A percentile compares a stretch with the other conserved stretches of the same genome.
Evolutionary conservation across 495 filamentous ascomycete genomes (phyloP).

Genomic region (Tuber magnatum): DNA sequence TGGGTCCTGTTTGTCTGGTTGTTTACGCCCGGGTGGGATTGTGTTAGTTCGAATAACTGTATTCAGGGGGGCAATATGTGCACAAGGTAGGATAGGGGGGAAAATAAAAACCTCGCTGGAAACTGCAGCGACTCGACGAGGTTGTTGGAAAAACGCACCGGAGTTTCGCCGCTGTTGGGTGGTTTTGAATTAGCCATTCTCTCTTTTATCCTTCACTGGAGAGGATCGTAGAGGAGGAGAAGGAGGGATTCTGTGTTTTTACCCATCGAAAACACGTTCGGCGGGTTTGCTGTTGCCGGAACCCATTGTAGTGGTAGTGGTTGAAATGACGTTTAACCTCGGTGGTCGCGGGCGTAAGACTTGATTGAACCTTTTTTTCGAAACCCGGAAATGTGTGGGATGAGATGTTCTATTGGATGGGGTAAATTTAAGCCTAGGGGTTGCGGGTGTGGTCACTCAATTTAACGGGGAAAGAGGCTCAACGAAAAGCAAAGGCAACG

Average conservation of each 20-base stretch:
- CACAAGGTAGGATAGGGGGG: slow-evolving; percentile 8
- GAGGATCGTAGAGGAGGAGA: background rate
- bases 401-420: background rate
- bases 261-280: slow-evolving; percentile 32
- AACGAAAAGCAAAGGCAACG: background rate
- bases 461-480: background rate
- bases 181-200: background rate
- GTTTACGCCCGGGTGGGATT: background rate
- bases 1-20: slow-evolving; percentile 77
- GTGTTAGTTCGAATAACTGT: slow-evolving; percentile 2
- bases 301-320: slow-evolving; percentile 25
- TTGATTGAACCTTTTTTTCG: background rate
- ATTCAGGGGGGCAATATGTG: slow-evolving; percentile 3
- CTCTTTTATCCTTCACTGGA: background rate
- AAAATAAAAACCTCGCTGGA: slow-evolving; percentile 70
- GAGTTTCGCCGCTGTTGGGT: slow-evolving; percentile 55
- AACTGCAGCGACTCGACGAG: slow-evolving; percentile 72
- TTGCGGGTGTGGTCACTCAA: background rate
- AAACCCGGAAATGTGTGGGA: background rate
- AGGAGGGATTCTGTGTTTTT: slow-evolving; percentile 3
- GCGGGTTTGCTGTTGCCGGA: slow-evolving; percentile 33
- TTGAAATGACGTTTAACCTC: slow-evolving; percentile 17
- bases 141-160: slow-evolving; percentile 78
- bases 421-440: background rate
- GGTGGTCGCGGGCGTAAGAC: background rate